Conservation (phyloP, 495 filamentous ascomycete species). For the Articulospora tetracladia region DNA sequence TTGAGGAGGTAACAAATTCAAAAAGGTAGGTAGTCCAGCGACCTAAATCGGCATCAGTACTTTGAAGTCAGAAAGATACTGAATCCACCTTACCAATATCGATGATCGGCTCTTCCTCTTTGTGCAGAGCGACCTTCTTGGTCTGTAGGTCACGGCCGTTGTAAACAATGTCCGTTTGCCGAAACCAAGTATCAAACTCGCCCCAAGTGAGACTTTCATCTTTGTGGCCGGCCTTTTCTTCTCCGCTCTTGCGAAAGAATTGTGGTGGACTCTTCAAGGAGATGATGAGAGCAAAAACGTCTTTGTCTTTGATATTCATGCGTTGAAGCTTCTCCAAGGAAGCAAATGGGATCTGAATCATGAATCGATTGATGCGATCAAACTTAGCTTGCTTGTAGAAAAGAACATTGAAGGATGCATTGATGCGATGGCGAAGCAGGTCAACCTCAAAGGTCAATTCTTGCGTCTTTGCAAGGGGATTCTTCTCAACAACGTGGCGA, state of each 20-base stretch:
- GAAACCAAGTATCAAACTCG: slow-evolving; percentile 66
- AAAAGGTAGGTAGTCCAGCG: slow-evolving; percentile 69
- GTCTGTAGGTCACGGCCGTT: slow-evolving; percentile 35
- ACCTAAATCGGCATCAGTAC: slow-evolving; percentile 23
- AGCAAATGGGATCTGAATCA: slow-evolving; percentile 59
- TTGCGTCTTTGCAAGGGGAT: neutral
- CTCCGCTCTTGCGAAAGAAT: slow-evolving; percentile 49
- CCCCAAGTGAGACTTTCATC: slow-evolving; percentile 53
- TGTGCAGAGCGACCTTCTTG: slow-evolving; percentile 47
- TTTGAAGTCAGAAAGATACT: slow-evolving; percentile 17
- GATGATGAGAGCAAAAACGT: slow-evolving; percentile 48
- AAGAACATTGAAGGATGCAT: slow-evolving; percentile 38
- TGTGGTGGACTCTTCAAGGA: slow-evolving; percentile 60
- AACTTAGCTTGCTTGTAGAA: slow-evolving; percentile 34
- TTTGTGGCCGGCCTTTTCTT: slow-evolving; percentile 37
- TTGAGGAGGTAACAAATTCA: slow-evolving; percentile 35
- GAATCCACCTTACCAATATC: slow-evolving; percentile 57
- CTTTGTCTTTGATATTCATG: slow-evolving; percentile 27
- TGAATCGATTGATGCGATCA: slow-evolving; percentile 30
- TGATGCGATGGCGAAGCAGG: slow-evolving; percentile 36
- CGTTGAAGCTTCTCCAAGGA: slow-evolving; percentile 56
- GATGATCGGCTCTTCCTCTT: slow-evolving; percentile 52
- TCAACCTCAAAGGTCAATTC: slow-evolving; percentile 35
- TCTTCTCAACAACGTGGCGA: neutral
- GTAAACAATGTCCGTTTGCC: slow-evolving; percentile 67